Evolutionary conservation across 108 stramenopile genomes (phyloP), one percentile per base, ranked within the genome.

Genomic region (Pelagomonas calceolata): DNA sequence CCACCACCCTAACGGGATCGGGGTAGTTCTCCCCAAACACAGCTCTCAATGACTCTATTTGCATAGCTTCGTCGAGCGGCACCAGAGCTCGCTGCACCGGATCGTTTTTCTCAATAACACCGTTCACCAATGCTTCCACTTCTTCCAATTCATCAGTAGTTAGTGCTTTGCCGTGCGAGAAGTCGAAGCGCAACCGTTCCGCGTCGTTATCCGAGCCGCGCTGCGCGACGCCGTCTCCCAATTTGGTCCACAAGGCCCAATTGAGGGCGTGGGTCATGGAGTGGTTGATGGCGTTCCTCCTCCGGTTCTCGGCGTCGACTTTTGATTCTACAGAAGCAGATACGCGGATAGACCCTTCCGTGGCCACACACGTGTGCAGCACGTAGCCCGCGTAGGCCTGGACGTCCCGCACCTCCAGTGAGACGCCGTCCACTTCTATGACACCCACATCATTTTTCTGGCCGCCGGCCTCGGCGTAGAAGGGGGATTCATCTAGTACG

Each of bases 1-100:
- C 75, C 30, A 99, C 85, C 33, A 99, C 95, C 33, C 95, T 79
- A 0, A 99, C 96, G 18, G 98, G 98, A 84, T 99, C 98, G 35
- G 96, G 98, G 76, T 99, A 99, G 26, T 91, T 89, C 85, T 99
- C 98, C 33, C 98, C 98, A 79, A 98, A 98, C 51, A 99, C 96
- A 64, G 92, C 92, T 33, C 95, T 81, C 0, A 99, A 91, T 26
- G 92, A 88, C n/a, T 84, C 79, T 77, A 99, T 93, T 14, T 84
- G 81, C 71, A 87, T 75, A 21, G 95, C 95, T 63, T 92, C 91
- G 15, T 66, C 84, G 68, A 95, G 77, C 21, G 90, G 81, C 79
- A 91, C 82, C 0, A 88, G 80, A 64, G 86, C 64, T 37, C 80
- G 78, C 30, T 86, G 83, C 29, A 95, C 92, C 0, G 85, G 81